phyloP scores from a whole-genome alignment of 1,284 basidiomycete species.

The Vanrija sp. region DNA sequence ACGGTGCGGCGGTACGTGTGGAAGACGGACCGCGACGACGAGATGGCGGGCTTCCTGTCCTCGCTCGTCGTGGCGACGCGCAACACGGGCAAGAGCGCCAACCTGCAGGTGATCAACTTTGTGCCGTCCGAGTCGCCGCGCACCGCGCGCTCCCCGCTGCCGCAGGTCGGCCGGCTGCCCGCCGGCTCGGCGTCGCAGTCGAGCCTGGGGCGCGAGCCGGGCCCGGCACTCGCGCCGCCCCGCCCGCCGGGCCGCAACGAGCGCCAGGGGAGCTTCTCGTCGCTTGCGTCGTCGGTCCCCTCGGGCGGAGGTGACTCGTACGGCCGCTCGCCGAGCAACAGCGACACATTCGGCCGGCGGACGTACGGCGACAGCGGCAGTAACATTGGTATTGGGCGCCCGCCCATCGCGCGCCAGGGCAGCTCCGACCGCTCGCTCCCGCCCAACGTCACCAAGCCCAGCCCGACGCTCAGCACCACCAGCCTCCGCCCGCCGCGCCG shows the following conservation, averaged over 20 bases:
- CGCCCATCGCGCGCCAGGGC: neutral
- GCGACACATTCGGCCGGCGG: no score
- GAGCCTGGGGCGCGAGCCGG: neutral
- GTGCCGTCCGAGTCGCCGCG: slow-evolving; percentile 3
- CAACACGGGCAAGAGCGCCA: slow-evolving; percentile 55
- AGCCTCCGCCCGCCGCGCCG: neutral
- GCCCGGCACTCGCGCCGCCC: no score
- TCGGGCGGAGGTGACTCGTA: neutral
- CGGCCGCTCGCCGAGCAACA: no score
- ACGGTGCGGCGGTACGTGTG: slow-evolving; percentile 75
- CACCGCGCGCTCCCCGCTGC: slow-evolving; percentile 13
- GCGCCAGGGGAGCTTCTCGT: neutral
- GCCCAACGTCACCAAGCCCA: neutral
- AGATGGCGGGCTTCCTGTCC: slow-evolving; percentile 59
- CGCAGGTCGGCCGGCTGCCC: slow-evolving; percentile 5
- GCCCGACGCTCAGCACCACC: slow-evolving; percentile 2
- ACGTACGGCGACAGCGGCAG: slow-evolving; percentile 6
- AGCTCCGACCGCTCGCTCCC: neutral
- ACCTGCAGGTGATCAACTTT: slow-evolving; percentile 37
- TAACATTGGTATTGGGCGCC: neutral
- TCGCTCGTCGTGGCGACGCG: slow-evolving; percentile 64
- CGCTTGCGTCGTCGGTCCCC: neutral
- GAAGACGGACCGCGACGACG: slow-evolving; percentile 77
- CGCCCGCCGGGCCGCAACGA: no score
- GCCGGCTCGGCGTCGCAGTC: slow-evolving; percentile 7